Conservation (phyloP, 2,329 filamentous ascomycete species). For the Helicocarpus griseus region DNA sequence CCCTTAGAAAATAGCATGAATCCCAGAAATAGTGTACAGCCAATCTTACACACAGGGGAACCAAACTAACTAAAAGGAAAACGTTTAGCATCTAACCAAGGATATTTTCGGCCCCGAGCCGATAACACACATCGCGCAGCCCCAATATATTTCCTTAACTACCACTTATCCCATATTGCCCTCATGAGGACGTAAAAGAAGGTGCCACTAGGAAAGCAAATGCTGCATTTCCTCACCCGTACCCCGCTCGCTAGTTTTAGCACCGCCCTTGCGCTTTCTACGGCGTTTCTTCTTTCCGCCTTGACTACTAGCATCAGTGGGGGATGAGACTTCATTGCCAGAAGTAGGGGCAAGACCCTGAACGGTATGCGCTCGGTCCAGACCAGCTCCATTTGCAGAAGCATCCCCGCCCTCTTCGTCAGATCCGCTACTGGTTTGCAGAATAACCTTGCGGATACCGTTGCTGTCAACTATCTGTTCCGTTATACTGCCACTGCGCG, state of each 20-base stretch:
- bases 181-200: no score
- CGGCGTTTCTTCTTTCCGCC: slow-evolving; percentile 20
- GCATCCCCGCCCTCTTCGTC: slow-evolving; percentile 3
- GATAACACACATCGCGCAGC: no score
- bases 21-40: no score
- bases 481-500: slow-evolving; percentile 66
- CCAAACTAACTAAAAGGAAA: no score
- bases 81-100: no score
- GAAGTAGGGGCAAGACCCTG: not conserved
- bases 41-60: no score
- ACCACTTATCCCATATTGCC: no score
- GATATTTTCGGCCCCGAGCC: no score
- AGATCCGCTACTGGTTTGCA: slow-evolving; percentile 53
- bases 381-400: slow-evolving; percentile 3
- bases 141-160: no score
- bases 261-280: slow-evolving; percentile 12
- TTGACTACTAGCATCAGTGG: slow-evolving; percentile 3
- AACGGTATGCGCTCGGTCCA: slow-evolving; percentile 4
- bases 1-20: no score
- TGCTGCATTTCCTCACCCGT: not conserved
- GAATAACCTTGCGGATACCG: slow-evolving; percentile 64
- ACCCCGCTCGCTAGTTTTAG: not conserved
- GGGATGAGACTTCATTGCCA: slow-evolving; percentile 7
- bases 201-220: no score
- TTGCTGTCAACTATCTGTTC: slow-evolving; percentile 67